Base-by-base conservation (phyloP, 345 rosid genomes). In the Hevea brasiliensis region DNA sequence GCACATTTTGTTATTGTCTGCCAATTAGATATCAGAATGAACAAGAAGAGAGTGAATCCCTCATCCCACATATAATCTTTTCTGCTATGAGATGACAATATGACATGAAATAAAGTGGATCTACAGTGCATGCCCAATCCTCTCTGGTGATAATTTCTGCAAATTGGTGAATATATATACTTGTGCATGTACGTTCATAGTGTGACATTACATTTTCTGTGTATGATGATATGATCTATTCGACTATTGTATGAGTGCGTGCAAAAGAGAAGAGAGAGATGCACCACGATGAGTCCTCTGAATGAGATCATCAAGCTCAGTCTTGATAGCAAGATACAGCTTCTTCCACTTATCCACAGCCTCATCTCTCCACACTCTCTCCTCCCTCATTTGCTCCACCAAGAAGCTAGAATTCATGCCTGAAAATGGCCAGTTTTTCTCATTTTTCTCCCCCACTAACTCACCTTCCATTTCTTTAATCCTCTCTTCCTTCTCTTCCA, bases 271-370 rank as follows among this genome's bases (percentile, higher is more conserved):
- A 24, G 66, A 67, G 35, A 72, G 45, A 40, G 57, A 74, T 0
- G 44, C 50, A 77, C 72, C 76, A 78, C 81, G 85, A 55, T 82
- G 85, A 75, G 96, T 81, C 65, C 74, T 85, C 70, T 87, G 91
- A 55, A 92, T 85, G 73, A 92, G 92, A 72, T 90, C 82, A 74
- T 92, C 96, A 75, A 92, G 94, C 92, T 92, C 96, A 26, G 72
- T 79, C 84, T 88, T 92, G 79, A 92, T 90, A 76, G 96, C 86
- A 53, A 89, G 91, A 58, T 92, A 92, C 41, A 92, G 90, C 23
- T 80, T 88, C 82, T 92, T 92, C 97, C 97, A 92, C 65, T 84
- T 89, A 76, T 89, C 92, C 55, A 84, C 92, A 21, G 93, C 89
- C 59, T 89, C 91, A 71, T 92, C 96, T 47, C 92, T 70, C 72